Evolutionary conservation across 352 stramenopile species (phyloP).

Genomic region (Thalassiosira allenii): DNA sequence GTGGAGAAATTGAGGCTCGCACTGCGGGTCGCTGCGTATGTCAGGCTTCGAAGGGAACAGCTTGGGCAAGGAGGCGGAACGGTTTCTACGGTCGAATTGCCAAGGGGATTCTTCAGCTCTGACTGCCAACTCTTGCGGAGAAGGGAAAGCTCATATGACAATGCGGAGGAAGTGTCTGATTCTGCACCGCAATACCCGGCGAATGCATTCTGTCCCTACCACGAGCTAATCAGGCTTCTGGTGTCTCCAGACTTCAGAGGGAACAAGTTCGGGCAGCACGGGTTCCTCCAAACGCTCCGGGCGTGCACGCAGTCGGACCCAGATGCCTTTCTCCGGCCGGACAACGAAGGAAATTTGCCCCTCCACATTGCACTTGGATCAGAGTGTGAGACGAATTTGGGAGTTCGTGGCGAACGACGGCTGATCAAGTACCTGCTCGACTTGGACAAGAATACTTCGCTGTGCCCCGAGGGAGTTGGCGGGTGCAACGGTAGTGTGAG

Average conservation of each 20-base stretch:
- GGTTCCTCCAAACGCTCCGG: slow-evolving; percentile 47
- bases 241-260: slow-evolving; percentile 50
- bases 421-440: slow-evolving; percentile 56
- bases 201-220: slow-evolving; percentile 49
- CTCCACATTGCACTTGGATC: slow-evolving; percentile 48
- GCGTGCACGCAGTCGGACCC: slow-evolving; percentile 47
- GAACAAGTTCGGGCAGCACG: slow-evolving; percentile 46
- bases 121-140: slow-evolving; percentile 30
- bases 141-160: slow-evolving; percentile 28
- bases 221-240: slow-evolving; percentile 46
- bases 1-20: slow-evolving; percentile 58
- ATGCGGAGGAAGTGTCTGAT: too few relatives aligned
- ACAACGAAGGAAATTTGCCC: slow-evolving; percentile 54
- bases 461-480: slow-evolving; percentile 44
- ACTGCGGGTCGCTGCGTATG: slow-evolving; percentile 37
- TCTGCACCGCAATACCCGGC: too few relatives aligned
- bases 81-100: slow-evolving; percentile 29
- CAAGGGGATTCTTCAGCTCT: slow-evolving; percentile 34
- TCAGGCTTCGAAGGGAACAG: slow-evolving; percentile 17
- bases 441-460: slow-evolving; percentile 29
- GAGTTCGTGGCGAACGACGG: slow-evolving; percentile 38
- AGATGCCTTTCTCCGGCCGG: slow-evolving; percentile 40
- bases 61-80: neutral
- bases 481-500: slow-evolving; percentile 10
- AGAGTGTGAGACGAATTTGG: slow-evolving; percentile 44